Percentiles rank a stretch among this genome's conserved stretches.
Conservation (phyloP, 2,329 filamentous ascomycete genomes). For the Tolypocladium cylindrosporum region DNA sequence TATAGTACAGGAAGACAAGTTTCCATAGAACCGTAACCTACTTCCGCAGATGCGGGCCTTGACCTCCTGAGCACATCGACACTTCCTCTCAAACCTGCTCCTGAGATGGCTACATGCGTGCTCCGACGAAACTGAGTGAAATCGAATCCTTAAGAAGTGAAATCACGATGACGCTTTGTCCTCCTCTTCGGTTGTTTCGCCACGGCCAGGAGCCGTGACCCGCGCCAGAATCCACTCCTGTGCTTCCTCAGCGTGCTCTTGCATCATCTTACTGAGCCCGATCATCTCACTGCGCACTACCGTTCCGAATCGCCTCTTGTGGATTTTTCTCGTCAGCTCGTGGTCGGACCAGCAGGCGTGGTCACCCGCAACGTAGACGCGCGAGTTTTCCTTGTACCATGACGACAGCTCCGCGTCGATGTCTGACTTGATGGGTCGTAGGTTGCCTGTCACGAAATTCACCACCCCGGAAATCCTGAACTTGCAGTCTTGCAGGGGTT, state of each 20-base stretch:
- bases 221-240: conserved; percentile 39
- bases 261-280: conserved; percentile 47
- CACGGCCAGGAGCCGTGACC: conserved; percentile 20
- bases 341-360: conserved; percentile 68
- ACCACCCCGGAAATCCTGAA: conserved; percentile 61
- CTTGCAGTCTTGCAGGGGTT: conserved; percentile 44
- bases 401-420: conserved; percentile 59
- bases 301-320: conserved; percentile 49
- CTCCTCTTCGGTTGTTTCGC: conserved; percentile 41
- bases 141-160: neutral
- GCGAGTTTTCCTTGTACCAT: conserved; percentile 80
- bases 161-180: conserved; percentile 3
- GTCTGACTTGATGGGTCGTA: conserved; percentile 73
- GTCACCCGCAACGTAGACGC: conserved; percentile 64
- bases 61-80: neutral
- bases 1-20: neutral
- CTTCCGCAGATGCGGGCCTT: neutral
- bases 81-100: no score
- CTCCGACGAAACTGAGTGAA: neutral
- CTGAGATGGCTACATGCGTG: neutral
- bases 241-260: conserved; percentile 39
- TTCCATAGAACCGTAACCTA: neutral
- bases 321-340: conserved; percentile 47
- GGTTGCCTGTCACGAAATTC: conserved; percentile 68
- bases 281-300: conserved; percentile 40